Conservation (phyloP, 371 early-diverging fungal genomes). For the Mortierella sp. region DNA sequence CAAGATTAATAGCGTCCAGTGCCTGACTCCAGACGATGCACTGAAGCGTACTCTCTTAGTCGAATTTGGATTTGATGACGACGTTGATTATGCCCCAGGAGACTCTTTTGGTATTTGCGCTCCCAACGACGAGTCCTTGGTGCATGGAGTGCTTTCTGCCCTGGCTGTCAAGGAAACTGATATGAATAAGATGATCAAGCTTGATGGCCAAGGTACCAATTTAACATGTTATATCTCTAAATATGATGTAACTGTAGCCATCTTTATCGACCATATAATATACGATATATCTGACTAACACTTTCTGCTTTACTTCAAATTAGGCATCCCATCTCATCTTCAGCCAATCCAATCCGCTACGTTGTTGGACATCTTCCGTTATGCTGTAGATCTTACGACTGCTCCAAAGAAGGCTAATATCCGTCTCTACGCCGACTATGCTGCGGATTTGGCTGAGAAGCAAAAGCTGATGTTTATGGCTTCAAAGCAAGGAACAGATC, state of each 20-base stretch:
- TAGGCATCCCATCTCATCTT: slow-evolving; percentile 74
- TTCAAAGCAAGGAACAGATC: slow-evolving; percentile 81
- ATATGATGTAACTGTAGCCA: not conserved
- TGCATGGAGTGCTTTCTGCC: slow-evolving; percentile 64
- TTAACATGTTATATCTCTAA: too few relatives aligned
- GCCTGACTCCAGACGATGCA: slow-evolving; percentile 70
- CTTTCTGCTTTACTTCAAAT: not conserved
- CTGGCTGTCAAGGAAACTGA: slow-evolving; percentile 59
- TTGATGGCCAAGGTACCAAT: slow-evolving; percentile 56
- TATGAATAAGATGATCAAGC: slow-evolving; percentile 53
- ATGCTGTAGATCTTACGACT: slow-evolving; percentile 79
- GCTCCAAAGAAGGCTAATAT: slow-evolving; percentile 85
- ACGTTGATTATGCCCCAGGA: slow-evolving; percentile 78
- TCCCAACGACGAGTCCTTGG: slow-evolving; percentile 77
- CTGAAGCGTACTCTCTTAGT: slow-evolving; percentile 83
- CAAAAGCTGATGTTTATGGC: slow-evolving; percentile 79
- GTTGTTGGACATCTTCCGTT: slow-evolving; percentile 72
- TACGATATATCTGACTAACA: not conserved
- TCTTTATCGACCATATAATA: not conserved
- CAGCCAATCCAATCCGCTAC: slow-evolving; percentile 63
- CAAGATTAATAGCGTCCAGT: slow-evolving; percentile 62
- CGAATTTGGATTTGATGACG: slow-evolving; percentile 68
- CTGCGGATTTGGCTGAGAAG: slow-evolving; percentile 75
- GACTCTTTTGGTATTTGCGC: slow-evolving; percentile 89
- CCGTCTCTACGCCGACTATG: slow-evolving; percentile 84